Evolutionary conservation across 495 filamentous ascomycete genomes (phyloP), one percentile per base, ranked within the genome.

Genomic region (Aspergillus mulundensis): DNA sequence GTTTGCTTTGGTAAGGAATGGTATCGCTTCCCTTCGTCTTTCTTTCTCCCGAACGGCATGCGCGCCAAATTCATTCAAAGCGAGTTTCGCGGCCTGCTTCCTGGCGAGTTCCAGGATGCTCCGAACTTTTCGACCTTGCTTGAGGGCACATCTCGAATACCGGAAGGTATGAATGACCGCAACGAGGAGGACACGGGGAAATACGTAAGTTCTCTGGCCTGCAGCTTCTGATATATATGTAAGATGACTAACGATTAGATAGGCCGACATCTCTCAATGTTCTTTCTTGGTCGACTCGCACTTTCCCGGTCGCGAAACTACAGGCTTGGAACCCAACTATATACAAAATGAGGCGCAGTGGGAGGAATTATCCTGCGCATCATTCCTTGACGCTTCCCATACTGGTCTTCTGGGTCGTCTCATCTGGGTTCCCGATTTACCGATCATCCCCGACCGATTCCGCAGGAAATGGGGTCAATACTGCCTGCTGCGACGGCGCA

Each of bases 1-100:
- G 82, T 99, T 5, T 99, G 95, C 70, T 81, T 96, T 44, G 92
- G 88, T 40, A 97, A 97, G 68, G 95, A 99, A 68, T 99, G 95
- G 95, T 97, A 99, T 67, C 89, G 95, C 45, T 99, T 95, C 65
- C 95, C 95, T 11, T 91, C 89, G 14, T 92, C 90, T 5, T 97
- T 92, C 72, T 89, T 92, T 67, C 77, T 99, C 0, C 95, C 95
- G 0, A 69, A 84, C 7, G 78, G 79, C 42, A 87, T 91, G 79
- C 81, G 81, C 40, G 89, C 89, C 55, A 95, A 90, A 57, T 97
- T 96, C 61, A 75, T 99, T 49, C 87, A 86, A 61, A 94, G 89
- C 62, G 89, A 90, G 55, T 99, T 99, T 71, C 77, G 80, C 23
- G 95, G 95, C 10, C 71, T 99, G 38, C 77, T 99, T 21, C 95